A percentile compares a stretch with the other conserved stretches of the same genome.
phyloP scores from a whole-genome alignment of 768 basidiomycete species.

The Leccinum longicurvipes region DNA sequence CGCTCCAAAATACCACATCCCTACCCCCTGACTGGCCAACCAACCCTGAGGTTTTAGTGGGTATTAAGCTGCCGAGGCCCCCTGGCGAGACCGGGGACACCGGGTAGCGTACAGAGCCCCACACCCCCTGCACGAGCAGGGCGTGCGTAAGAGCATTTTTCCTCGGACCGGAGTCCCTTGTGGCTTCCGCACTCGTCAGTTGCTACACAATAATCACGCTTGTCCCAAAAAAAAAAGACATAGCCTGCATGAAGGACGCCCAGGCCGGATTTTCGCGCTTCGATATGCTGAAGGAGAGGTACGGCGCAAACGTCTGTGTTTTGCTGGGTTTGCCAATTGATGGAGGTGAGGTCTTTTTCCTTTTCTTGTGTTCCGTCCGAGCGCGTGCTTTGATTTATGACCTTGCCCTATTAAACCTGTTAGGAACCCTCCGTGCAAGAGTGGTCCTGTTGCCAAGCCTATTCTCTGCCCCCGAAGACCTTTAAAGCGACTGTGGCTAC shows the following conservation, averaged over 20 bases:
- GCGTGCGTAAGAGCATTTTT: too few relatives aligned
- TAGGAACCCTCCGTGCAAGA: slow-evolving; percentile 14
- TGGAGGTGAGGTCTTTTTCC: slow-evolving; percentile 29
- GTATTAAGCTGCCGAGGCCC: too few relatives aligned
- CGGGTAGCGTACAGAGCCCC: too few relatives aligned
- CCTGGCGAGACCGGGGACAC: too few relatives aligned
- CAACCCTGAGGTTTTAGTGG: too few relatives aligned
- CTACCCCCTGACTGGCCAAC: too few relatives aligned
- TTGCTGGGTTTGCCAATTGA: slow-evolving; percentile 42
- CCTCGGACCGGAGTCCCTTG: too few relatives aligned
- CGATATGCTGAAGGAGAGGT: slow-evolving; percentile 14
- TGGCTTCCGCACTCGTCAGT: too few relatives aligned
- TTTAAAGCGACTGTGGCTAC: slow-evolving; percentile 20
- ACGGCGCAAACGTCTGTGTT: slow-evolving; percentile 34
- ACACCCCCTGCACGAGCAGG: too few relatives aligned
- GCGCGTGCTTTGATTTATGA: background rate
- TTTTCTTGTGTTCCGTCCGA: background rate
- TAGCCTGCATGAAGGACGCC: slow-evolving; percentile 33
- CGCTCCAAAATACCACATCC: too few relatives aligned
- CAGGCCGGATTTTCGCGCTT: slow-evolving; percentile 24
- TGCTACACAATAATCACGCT: too few relatives aligned
- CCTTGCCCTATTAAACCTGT: background rate
- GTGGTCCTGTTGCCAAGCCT: slow-evolving; percentile 13
- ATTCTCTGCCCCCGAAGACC: slow-evolving; percentile 11
- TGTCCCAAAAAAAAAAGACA: too few relatives aligned